A percentile compares a stretch with the other conserved stretches of the same genome.
Conservation (phyloP, 2,329 filamentous ascomycete species). For the Endothia cerciana region DNA sequence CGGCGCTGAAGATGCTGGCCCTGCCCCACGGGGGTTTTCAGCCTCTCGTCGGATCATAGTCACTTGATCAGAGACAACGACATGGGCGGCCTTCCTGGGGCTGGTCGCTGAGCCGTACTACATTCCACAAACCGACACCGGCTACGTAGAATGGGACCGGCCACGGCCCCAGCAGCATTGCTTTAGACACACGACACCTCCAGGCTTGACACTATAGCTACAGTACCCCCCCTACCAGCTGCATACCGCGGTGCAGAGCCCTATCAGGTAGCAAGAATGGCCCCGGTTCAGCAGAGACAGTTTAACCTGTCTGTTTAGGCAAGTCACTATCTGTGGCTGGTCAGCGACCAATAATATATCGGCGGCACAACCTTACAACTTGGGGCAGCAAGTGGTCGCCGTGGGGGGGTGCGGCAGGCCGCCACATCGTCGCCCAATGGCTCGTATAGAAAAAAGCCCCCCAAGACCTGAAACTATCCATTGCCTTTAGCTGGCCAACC, state of each 20-base stretch:
- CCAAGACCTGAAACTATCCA: too few relatives aligned
- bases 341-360: not conserved
- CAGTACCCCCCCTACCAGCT: not conserved
- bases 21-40: not conserved
- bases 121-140: not conserved
- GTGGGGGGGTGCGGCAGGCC: too few relatives aligned
- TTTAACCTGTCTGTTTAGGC: constrained; percentile 3
- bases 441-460: too few relatives aligned
- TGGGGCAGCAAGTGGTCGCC: not conserved
- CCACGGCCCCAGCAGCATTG: not conserved
- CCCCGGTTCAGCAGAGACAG: not conserved
- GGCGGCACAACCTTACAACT: not conserved
- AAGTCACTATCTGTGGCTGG: not conserved
- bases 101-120: not conserved
- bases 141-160: not conserved
- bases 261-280: not conserved
- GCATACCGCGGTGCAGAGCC: not conserved
- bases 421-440: too few relatives aligned
- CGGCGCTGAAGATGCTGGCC: not conserved
- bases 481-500: too few relatives aligned
- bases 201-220: not conserved
- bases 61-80: not conserved
- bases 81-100: not conserved
- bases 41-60: not conserved
- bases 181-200: not conserved